These are phyloP conservation scores for Lipomyces spencermartinsiae DNA, from an alignment of 805 yeast genomes.

Conservation along the genomic window DNA sequence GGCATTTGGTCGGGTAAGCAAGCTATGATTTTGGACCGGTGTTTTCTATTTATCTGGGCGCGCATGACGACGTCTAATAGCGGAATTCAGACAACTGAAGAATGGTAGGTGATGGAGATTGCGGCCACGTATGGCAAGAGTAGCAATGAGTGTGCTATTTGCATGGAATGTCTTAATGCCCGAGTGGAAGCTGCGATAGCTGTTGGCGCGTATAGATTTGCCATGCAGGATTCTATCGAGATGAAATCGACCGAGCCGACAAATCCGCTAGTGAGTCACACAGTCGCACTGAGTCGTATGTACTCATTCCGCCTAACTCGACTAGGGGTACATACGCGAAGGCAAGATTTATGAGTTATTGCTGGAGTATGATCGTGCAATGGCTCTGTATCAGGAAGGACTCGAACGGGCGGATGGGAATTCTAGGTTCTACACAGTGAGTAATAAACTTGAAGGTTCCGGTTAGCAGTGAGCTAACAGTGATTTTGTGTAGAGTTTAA, in stretches of 20 bases:
- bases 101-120: neutral
- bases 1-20: neutral
- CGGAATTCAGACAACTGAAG: neutral
- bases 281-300: neutral
- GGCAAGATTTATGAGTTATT: neutral
- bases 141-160: neutral
- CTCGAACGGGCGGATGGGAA: neutral
- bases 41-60: neutral
- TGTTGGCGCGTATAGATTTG: neutral
- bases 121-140: neutral
- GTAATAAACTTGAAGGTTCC: neutral
- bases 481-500: neutral
- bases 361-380: neutral
- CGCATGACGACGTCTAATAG: neutral
- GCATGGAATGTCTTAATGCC: neutral
- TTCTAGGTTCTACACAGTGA: neutral
- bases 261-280: neutral
- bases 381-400: neutral
- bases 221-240: neutral
- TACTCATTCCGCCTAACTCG: neutral
- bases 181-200: constrained; percentile 1
- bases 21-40: neutral
- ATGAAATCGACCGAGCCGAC: neutral
- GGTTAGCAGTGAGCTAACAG: neutral
- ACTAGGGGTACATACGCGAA: neutral